phyloP scores from a whole-genome alignment of 2,329 filamentous ascomycete genomes.

The Penicillium verrucosum region DNA sequence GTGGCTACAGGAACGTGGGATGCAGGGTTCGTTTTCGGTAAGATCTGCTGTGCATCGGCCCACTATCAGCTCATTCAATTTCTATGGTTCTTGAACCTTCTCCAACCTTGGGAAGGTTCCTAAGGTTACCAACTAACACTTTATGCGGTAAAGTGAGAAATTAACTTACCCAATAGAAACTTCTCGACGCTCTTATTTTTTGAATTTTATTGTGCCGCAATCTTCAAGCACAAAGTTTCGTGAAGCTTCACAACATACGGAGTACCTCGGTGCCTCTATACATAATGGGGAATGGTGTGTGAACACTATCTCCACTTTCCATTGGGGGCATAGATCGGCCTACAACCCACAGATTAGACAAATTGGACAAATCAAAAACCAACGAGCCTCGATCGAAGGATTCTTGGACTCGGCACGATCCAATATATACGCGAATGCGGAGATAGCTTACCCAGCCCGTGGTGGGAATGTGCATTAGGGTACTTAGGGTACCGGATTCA shows the following conservation, averaged over 20 bases:
- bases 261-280: no score
- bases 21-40: conserved; percentile 8
- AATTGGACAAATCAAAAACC: neutral
- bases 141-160: neutral
- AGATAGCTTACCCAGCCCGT: neutral
- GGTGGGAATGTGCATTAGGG: neutral
- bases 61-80: conserved; percentile 2
- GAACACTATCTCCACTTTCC: conserved; percentile 2
- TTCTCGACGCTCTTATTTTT: conserved; percentile 8
- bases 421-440: conserved; percentile 1
- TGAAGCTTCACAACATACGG: neutral
- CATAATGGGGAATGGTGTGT: neutral
- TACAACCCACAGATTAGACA: neutral
- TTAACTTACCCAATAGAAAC: conserved; percentile 13
- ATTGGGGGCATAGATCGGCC: neutral
- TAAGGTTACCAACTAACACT: neutral
- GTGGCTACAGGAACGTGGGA: conserved; percentile 12
- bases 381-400: conserved; percentile 1
- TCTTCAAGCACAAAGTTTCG: neutral
- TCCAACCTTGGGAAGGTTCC: neutral
- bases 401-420: neutral
- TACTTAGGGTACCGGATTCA: neutral
- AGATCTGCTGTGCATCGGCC: conserved; percentile 19
- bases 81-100: neutral
- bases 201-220: neutral